Conservation (phyloP, 1,139 yeast species). For the Schwanniomyces etchellsii region DNA sequence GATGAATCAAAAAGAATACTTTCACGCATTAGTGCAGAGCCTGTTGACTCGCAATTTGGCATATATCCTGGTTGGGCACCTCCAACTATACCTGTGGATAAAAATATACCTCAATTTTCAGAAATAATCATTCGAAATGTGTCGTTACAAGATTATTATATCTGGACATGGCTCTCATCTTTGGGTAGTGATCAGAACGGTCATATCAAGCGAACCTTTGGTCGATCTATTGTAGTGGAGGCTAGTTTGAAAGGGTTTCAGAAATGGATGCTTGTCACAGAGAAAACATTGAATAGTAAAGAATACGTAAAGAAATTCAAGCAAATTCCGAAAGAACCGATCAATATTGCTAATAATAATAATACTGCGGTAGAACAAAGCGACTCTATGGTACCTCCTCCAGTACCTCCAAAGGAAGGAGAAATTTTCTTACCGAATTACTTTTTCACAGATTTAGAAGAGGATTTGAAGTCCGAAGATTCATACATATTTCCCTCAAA, state of each 20-base stretch:
- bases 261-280: slow-evolving; percentile 80
- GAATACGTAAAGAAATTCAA: background rate
- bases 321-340: background rate
- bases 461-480: slow-evolving; percentile 5
- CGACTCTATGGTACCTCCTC: slow-evolving; percentile 3
- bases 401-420: slow-evolving; percentile 7
- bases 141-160: slow-evolving; percentile 77
- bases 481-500: slow-evolving; percentile 9
- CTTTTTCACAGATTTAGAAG: slow-evolving; percentile 12
- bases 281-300: slow-evolving; percentile 21
- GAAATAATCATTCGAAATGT: slow-evolving; percentile 59
- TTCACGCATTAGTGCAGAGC: slow-evolving; percentile 47
- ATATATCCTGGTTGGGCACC: slow-evolving; percentile 44
- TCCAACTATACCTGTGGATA: slow-evolving; percentile 13
- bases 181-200: slow-evolving; percentile 71
- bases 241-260: slow-evolving; percentile 71
- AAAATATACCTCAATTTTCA: slow-evolving; percentile 32
- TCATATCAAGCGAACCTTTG: slow-evolving; percentile 62
- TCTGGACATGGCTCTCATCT: slow-evolving; percentile 87
- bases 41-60: slow-evolving; percentile 32
- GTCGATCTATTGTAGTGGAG: slow-evolving; percentile 72
- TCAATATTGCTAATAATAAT: background rate
- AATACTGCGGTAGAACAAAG: background rate
- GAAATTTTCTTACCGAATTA: slow-evolving; percentile 14
- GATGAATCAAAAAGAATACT: slow-evolving; percentile 69